Evolutionary conservation across 2,329 filamentous ascomycete genomes (phyloP).

Genomic region (Penicillium sp.): DNA sequence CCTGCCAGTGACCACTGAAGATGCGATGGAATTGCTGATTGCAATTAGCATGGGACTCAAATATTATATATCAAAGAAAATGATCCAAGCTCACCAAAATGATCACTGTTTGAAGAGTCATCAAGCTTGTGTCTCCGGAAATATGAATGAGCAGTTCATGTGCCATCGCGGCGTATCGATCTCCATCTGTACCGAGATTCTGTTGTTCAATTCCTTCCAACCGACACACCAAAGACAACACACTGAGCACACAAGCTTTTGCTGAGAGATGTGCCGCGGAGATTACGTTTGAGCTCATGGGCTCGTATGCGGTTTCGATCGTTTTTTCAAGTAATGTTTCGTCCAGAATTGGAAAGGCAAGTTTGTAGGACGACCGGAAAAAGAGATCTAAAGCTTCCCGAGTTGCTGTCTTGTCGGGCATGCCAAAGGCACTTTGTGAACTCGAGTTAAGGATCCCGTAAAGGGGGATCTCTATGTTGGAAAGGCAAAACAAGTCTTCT

Average conservation of each 20-base stretch:
- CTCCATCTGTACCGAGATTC: slow-evolving; percentile 1
- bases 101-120: slow-evolving; percentile 10
- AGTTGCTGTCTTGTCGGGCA: slow-evolving; percentile 8
- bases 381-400: slow-evolving; percentile 3
- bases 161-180: slow-evolving; percentile 7
- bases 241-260: slow-evolving; percentile 10
- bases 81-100: slow-evolving; percentile 8
- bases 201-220: not conserved
- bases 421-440: slow-evolving; percentile 1
- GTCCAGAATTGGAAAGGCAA: slow-evolving; percentile 11
- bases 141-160: slow-evolving; percentile 5
- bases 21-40: slow-evolving; percentile 10
- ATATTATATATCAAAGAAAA: not conserved
- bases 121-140: slow-evolving; percentile 4
- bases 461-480: not conserved
- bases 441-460: not conserved
- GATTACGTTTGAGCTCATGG: not conserved
- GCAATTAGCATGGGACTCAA: not conserved
- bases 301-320: slow-evolving; percentile 9
- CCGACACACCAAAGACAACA: slow-evolving; percentile 10
- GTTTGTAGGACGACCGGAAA: slow-evolving; percentile 8
- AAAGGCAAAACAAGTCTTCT: slow-evolving; percentile 9
- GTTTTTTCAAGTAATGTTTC: slow-evolving; percentile 6
- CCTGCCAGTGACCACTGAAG: slow-evolving; percentile 12
- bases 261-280: slow-evolving; percentile 7